These are phyloP conservation scores for Ajuga chamaepitys DNA, from an alignment of 257 asterid species.

Conservation along the genomic window DNA sequence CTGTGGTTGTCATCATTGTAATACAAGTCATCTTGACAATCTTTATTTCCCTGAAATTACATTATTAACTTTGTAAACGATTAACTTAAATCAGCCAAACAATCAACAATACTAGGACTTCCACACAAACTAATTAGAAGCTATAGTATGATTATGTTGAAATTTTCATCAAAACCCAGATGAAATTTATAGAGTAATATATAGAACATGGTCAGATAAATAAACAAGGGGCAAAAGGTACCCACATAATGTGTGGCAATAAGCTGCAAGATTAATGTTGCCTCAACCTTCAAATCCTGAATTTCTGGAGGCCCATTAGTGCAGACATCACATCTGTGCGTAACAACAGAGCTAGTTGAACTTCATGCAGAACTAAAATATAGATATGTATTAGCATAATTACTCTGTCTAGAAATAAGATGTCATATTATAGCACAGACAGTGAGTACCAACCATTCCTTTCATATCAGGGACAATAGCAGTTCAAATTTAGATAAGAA, in stretches of 20 bases:
- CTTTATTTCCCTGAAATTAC: constrained; percentile 31
- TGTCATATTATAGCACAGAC: neutral
- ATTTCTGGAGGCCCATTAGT: constrained; percentile 54
- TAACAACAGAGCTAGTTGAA: constrained; percentile 12
- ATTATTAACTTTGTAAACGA: constrained; percentile 1
- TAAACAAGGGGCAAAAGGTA: constrained; percentile 10
- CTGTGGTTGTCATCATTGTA: constrained; percentile 21
- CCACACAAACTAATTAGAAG: neutral
- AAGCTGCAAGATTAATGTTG: constrained; percentile 39
- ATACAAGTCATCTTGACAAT: constrained; percentile 25
- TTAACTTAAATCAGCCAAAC: neutral
- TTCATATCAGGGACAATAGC: neutral
- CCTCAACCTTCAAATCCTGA: constrained; percentile 60
- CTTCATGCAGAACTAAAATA: neutral
- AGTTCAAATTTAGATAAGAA: neutral
- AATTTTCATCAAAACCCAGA: constrained; percentile 5
- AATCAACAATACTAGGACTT: neutral
- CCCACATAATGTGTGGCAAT: constrained; percentile 47
- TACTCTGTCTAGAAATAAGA: neutral
- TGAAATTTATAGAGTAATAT: neutral
- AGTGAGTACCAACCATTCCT: neutral
- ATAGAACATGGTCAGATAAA: neutral
- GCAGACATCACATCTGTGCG: constrained; percentile 68
- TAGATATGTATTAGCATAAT: neutral
- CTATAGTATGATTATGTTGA: neutral